phyloP scores from a whole-genome alignment of 495 filamentous ascomycete species.

The Xylaria scruposa region DNA sequence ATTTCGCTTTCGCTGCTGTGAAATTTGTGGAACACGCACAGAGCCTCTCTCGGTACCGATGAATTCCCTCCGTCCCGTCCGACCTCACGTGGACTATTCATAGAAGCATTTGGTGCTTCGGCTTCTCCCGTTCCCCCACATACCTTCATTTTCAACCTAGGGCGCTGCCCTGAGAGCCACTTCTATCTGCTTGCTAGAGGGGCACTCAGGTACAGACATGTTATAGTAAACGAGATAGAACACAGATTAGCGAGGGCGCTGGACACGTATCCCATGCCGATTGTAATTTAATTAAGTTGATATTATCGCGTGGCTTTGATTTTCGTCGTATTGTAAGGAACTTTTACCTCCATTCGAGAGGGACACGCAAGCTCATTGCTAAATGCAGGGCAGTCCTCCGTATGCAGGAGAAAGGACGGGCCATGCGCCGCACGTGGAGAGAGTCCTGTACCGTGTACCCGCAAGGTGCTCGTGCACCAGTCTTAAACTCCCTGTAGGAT shows the following conservation, averaged over 20 bases:
- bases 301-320: background rate
- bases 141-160: background rate
- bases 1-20: background rate
- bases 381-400: background rate
- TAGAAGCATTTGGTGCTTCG: conserved; percentile 9
- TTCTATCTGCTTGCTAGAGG: background rate
- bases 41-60: conserved; percentile 16
- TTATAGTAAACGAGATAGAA: background rate
- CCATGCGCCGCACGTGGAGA: conserved; percentile 24
- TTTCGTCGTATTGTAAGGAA: background rate
- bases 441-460: conserved; percentile 2
- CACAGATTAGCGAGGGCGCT: conserved; percentile 8
- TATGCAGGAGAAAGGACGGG: conserved; percentile 3
- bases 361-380: conserved; percentile 20
- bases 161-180: background rate
- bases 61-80: background rate
- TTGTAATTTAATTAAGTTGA: background rate
- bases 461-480: background rate
- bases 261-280: conserved; percentile 12
- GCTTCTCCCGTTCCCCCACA: conserved; percentile 15
- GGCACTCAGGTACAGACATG: background rate
- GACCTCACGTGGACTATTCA: conserved; percentile 13
- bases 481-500: background rate
- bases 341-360: conserved; percentile 3
- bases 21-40: conserved; percentile 5